Percentiles rank a stretch among this genome's conserved stretches.
phyloP scores from a whole-genome alignment of 2,329 filamentous ascomycete genomes.

The Cordyceps farinosa region DNA sequence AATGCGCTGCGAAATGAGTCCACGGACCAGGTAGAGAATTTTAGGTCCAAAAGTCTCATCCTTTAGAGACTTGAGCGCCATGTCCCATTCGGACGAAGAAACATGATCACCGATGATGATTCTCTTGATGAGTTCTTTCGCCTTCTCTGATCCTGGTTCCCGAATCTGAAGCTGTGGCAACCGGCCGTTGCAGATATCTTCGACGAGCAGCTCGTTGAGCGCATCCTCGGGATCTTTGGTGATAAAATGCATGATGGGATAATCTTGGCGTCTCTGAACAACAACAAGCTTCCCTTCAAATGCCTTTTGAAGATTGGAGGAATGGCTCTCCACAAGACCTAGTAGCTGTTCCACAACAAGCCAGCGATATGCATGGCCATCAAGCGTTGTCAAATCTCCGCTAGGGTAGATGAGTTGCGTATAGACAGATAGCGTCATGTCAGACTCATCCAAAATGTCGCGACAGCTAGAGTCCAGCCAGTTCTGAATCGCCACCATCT shows the following conservation, averaged over 20 bases:
- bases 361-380: conserved; percentile 54
- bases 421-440: conserved; percentile 50
- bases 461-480: conserved; percentile 49
- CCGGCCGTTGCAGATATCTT: conserved; percentile 37
- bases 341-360: conserved; percentile 40
- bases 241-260: conserved; percentile 57
- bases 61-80: conserved; percentile 24
- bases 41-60: conserved; percentile 33
- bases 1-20: conserved; percentile 58
- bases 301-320: conserved; percentile 32
- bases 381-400: conserved; percentile 45
- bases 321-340: conserved; percentile 36
- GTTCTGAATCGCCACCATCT: conserved; percentile 49
- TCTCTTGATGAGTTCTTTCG: not conserved
- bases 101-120: not conserved
- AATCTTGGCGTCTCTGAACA: conserved; percentile 33
- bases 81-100: not conserved
- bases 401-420: conserved; percentile 57
- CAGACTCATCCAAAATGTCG: conserved; percentile 64
- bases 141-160: not conserved
- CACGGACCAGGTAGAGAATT: conserved; percentile 55
- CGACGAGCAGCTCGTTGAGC: conserved; percentile 37
- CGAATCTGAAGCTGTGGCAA: conserved; percentile 21
- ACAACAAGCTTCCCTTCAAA: conserved; percentile 33
- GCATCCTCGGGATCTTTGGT: conserved; percentile 43